phyloP scores from a whole-genome alignment of 805 yeast genomes.

The Cephaloascus albidus region DNA sequence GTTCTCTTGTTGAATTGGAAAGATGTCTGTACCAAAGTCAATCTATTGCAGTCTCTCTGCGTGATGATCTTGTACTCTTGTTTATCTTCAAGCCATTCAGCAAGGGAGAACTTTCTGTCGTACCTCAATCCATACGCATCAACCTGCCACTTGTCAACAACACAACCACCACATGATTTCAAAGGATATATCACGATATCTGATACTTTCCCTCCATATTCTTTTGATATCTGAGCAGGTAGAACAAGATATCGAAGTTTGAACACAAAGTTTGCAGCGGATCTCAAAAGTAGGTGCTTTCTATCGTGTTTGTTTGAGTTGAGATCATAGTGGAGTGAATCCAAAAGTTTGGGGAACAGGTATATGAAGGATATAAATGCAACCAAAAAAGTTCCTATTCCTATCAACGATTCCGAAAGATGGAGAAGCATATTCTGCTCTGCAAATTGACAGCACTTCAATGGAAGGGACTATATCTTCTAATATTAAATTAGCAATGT shows the following conservation, averaged over 20 bases:
- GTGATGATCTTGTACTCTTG: slow-evolving; percentile 7
- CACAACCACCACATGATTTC: slow-evolving; percentile 15
- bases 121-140: slow-evolving; percentile 14
- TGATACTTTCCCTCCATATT: slow-evolving; percentile 13
- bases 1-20: background rate
- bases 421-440: too few relatives aligned
- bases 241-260: background rate
- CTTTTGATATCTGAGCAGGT: background rate
- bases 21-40: slow-evolving; percentile 5
- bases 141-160: slow-evolving; percentile 13
- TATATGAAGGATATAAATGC: too few relatives aligned
- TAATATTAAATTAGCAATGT: too few relatives aligned
- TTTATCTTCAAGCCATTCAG: slow-evolving; percentile 6
- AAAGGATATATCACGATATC: slow-evolving; percentile 16
- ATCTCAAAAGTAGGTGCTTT: background rate
- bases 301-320: background rate
- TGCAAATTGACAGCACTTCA: too few relatives aligned
- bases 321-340: background rate
- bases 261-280: background rate
- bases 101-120: slow-evolving; percentile 15
- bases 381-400: too few relatives aligned
- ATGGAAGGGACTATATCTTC: too few relatives aligned
- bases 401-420: too few relatives aligned
- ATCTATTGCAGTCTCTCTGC: slow-evolving; percentile 6
- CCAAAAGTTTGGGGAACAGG: background rate